Base-by-base conservation (phyloP, 306 rosid genomes). In the Casuarina equisetifolia region DNA sequence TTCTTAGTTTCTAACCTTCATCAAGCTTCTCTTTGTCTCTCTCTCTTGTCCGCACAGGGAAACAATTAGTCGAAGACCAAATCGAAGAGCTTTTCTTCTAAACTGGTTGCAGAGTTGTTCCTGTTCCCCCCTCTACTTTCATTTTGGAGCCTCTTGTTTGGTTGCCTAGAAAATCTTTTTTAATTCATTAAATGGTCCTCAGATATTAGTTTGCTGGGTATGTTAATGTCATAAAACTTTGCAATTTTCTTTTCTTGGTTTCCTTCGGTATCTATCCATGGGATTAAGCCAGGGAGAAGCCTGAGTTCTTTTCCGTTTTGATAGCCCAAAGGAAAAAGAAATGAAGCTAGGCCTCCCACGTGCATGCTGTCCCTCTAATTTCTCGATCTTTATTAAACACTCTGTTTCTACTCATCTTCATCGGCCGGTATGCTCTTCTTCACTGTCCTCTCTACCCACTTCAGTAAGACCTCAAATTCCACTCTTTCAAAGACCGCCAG, bases 401-500 rank as follows among this genome's bases (percentile, higher is more conserved):
- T 62, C 82, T 25, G 67, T 70, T 59, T 5, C 76, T 64, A 68
- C 48, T 25, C 45, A 48, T 70, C 74, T 82, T 7, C 71, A 67
- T 32, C 84, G 78, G 75, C 75, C 90, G 58, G 61, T 76, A 77
- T 84, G 78, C 71, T 70, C 75, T 72, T 80, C 85, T 39, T 39
- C 84, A 66, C 63, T 52, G 12, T 71, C 79, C 38, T 78, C 75
- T 13, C 25, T 43, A 57, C 61, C 81, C 59, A 70, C 81, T 73
- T 59, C 78, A 57, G 42, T 73, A 17, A 89, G 84, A 68, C 90
- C 90, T 72, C 86, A 82, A 84, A 77, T 74, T 49, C 98, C 98
- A 1, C 88, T 94, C 68, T 92, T 84, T 88, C 76, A 90, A 39
- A 81, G 90, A 57, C 88, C 95, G 42, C 85, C 95, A 48, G 78